Conservation (phyloP, 1,139 yeast genomes). For the Sugiyamaella sp. region DNA sequence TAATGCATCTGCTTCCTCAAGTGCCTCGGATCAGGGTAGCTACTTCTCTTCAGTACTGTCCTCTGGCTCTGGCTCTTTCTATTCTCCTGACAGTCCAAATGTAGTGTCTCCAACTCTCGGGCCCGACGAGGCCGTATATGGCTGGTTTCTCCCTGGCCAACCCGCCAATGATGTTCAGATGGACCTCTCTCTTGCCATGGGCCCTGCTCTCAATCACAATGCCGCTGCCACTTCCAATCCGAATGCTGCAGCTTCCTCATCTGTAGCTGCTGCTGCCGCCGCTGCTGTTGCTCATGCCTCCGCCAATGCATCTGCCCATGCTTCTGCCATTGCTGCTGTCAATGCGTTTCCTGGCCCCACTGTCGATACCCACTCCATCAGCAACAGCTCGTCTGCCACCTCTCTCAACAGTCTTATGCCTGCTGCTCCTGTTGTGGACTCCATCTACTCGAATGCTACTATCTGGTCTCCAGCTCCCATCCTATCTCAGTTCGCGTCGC, state of each 20-base stretch:
- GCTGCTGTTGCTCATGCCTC: conserved; percentile 6
- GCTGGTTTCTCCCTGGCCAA: conserved; percentile 11
- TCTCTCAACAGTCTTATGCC: conserved; percentile 12
- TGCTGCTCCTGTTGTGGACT: conserved; percentile 14
- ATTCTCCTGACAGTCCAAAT: conserved; percentile 20
- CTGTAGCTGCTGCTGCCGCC: background rate
- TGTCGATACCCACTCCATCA: conserved; percentile 2
- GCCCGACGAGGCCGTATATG: conserved; percentile 20
- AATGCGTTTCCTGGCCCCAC: conserved; percentile 4
- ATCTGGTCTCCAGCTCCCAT: conserved; percentile 18
- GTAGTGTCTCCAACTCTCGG: conserved; percentile 22
- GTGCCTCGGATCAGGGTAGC: conserved; percentile 17
- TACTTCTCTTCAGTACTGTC: conserved; percentile 26
- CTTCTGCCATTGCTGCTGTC: background rate
- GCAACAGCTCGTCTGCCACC: conserved; percentile 9
- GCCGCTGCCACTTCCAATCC: background rate
- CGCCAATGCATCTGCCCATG: conserved; percentile 1
- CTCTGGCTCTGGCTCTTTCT: conserved; percentile 21
- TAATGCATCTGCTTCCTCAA: conserved; percentile 11
- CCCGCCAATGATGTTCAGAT: background rate
- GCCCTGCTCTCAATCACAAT: too few species aligned
- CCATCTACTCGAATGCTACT: conserved; percentile 10
- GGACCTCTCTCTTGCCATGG: background rate
- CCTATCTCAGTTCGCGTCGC: conserved; percentile 6
- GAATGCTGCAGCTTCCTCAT: background rate